Evolutionary conservation across 495 filamentous ascomycete species (phyloP).

Genomic region (Saxispiralis lemnorum): DNA sequence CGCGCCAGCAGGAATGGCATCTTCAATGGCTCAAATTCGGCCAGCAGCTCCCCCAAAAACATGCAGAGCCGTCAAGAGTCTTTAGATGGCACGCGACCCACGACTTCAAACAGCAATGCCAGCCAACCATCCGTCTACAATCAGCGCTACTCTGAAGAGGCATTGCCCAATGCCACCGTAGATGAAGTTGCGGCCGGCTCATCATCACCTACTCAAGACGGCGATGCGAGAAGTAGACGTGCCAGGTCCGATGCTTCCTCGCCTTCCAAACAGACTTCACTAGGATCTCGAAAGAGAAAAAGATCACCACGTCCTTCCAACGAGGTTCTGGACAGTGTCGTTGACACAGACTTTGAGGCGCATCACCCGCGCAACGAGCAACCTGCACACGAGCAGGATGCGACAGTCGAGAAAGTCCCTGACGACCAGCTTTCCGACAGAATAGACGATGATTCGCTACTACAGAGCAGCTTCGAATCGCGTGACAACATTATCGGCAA

Average conservation of each 20-base stretch:
- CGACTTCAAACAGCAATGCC: slow-evolving; percentile 8
- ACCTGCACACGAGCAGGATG: slow-evolving; percentile 1
- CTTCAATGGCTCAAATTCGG: slow-evolving; percentile 3
- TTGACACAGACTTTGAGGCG: neutral
- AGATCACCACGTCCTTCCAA: slow-evolving; percentile 3
- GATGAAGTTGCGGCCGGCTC: neutral
- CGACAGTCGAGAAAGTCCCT: slow-evolving; percentile 2
- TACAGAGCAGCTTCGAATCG: neutral
- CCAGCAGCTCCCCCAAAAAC: slow-evolving; percentile 8
- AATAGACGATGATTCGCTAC: neutral
- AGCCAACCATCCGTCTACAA: slow-evolving; percentile 5
- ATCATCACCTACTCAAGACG: neutral
- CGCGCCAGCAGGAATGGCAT: neutral
- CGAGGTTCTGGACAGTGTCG: neutral
- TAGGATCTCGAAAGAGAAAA: slow-evolving; percentile 10
- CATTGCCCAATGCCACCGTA: neutral
- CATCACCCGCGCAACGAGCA: neutral
- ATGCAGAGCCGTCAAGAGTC: slow-evolving; percentile 4
- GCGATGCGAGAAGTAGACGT: neutral
- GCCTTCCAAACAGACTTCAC: neutral
- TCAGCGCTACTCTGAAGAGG: neutral
- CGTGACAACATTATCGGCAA: neutral
- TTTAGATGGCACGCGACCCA: slow-evolving; percentile 7
- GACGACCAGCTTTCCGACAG: slow-evolving; percentile 8
- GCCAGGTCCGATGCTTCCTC: neutral